These are phyloP conservation scores for Discostella stelligera DNA, from an alignment of 352 stramenopile species.

Conservation along the genomic window DNA sequence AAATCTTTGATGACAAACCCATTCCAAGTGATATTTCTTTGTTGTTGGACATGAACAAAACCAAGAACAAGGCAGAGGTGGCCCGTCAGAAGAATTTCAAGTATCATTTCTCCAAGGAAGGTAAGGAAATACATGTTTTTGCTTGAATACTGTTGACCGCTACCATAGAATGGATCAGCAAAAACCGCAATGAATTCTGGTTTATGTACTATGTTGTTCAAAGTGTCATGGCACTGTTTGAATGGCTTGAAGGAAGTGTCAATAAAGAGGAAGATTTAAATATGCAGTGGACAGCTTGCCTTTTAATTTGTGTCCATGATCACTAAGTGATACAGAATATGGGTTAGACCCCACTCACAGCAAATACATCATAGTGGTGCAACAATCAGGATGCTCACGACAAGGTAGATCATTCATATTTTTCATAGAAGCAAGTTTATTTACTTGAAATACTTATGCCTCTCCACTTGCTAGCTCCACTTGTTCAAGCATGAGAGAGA, in stretches of 20 bases:
- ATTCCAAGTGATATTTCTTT: neutral
- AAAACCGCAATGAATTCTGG: neutral
- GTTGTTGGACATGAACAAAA: constrained; percentile 1
- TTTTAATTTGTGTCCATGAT: no score
- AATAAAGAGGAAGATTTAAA: no score
- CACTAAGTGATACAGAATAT: no score
- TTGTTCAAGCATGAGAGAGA: no score
- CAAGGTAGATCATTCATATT: no score
- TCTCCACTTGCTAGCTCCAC: no score
- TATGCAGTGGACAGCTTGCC: no score
- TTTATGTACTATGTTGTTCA: neutral
- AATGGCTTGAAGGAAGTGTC: neutral
- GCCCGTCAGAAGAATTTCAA: constrained; percentile 6
- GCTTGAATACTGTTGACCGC: neutral
- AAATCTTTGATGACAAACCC: neutral
- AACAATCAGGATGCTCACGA: no score
- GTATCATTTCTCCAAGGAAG: neutral
- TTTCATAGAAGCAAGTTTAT: no score
- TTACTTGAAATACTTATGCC: no score
- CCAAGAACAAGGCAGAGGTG: neutral
- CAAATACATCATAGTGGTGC: no score
- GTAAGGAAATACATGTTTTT: neutral
- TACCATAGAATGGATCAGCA: neutral
- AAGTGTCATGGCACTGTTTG: neutral
- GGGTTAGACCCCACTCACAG: no score